A percentile compares a stretch with the other conserved stretches of the same genome.
Conservation (phyloP, 352 stramenopile species). For the Globisporangium echinulatum region DNA sequence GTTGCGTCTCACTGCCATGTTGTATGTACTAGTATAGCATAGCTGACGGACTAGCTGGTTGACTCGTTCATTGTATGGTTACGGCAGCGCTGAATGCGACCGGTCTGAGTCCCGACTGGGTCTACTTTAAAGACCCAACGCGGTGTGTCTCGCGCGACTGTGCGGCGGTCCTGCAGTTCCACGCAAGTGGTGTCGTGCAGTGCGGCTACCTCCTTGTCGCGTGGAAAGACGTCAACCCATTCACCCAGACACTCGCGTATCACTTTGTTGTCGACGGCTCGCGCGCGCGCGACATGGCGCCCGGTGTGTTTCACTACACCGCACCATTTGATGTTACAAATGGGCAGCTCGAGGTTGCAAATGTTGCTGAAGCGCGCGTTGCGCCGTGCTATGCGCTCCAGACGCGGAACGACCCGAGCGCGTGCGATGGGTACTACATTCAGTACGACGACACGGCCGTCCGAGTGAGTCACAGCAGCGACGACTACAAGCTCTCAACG, state of each 20-base stretch:
- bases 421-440: slow-evolving; percentile 63
- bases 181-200: slow-evolving; percentile 53
- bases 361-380: slow-evolving; percentile 30
- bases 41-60: neutral
- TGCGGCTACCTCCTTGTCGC: slow-evolving; percentile 59
- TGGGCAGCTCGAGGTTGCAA: slow-evolving; percentile 19
- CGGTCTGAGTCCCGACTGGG: slow-evolving; percentile 58
- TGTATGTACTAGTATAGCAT: neutral
- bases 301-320: slow-evolving; percentile 61
- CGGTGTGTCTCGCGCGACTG: slow-evolving; percentile 62
- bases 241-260: slow-evolving; percentile 18
- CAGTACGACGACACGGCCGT: slow-evolving; percentile 55
- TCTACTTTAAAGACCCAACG: slow-evolving; percentile 54
- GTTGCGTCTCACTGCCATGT: slow-evolving; percentile 8
- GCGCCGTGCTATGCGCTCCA: slow-evolving; percentile 60
- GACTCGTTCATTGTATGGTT: neutral
- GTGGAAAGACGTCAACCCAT: slow-evolving; percentile 41
- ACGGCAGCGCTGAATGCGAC: slow-evolving; percentile 26
- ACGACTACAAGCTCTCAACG: slow-evolving; percentile 54
- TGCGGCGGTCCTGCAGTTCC: slow-evolving; percentile 45
- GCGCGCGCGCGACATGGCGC: slow-evolving; percentile 45
- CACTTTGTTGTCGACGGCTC: slow-evolving; percentile 77
- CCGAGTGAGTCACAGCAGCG: slow-evolving; percentile 35
- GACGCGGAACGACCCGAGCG: slow-evolving; percentile 56
- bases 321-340: slow-evolving; percentile 19